Percentiles rank a stretch among this genome's conserved stretches.
These are phyloP conservation scores for Colletotrichum horii DNA, from an alignment of 2,329 filamentous ascomycete species.

Conservation along the genomic window DNA sequence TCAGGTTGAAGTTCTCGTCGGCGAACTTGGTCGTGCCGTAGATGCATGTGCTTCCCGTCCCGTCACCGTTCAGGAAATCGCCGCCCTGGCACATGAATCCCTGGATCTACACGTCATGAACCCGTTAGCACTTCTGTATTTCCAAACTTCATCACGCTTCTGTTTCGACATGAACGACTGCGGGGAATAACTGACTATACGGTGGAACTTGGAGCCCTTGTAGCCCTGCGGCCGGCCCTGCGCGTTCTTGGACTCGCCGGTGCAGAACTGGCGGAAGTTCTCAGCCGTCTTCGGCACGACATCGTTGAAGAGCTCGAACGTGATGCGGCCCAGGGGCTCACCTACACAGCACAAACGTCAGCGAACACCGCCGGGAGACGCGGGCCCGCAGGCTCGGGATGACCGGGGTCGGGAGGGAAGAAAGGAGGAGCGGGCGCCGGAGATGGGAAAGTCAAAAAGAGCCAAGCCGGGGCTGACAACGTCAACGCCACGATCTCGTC, in stretches of 20 bases:
- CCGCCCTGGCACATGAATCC: conserved; percentile 98
- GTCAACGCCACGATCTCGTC: neutral
- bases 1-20: conserved; percentile 87
- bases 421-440: neutral
- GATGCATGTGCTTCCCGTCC: conserved; percentile 86
- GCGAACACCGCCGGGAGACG: neutral
- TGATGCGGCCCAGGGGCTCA: conserved; percentile 84
- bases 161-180: neutral
- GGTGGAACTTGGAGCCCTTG: conserved; percentile 93
- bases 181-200: conserved; percentile 67
- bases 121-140: neutral
- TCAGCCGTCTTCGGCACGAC: conserved; percentile 87
- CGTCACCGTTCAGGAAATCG: conserved; percentile 93
- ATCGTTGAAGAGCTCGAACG: conserved; percentile 89
- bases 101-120: conserved; percentile 68
- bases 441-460: neutral
- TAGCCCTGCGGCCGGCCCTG: conserved; percentile 86
- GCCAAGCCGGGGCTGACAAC: neutral
- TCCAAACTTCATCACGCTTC: neutral
- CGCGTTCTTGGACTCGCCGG: conserved; percentile 84
- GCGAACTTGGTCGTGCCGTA: conserved; percentile 85
- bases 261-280: conserved; percentile 97
- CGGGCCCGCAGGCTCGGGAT: neutral
- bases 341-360: conserved; percentile 54
- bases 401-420: neutral